These are phyloP conservation scores for Massarina eburnea DNA, from an alignment of 2,329 filamentous ascomycete genomes.

Conservation along the genomic window DNA sequence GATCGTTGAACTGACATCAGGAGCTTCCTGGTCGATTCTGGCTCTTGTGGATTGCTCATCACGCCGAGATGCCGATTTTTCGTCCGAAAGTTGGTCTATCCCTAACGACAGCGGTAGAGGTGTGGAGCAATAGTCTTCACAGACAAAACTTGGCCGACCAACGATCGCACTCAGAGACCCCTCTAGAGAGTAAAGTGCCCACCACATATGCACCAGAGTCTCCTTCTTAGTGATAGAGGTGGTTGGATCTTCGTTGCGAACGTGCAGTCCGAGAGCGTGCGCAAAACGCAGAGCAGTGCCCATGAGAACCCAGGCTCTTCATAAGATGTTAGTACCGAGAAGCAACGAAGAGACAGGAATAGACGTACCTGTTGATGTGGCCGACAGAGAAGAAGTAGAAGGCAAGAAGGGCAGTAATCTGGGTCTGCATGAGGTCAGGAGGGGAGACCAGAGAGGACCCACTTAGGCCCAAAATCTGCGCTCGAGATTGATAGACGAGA, in stretches of 20 bases:
- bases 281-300: slow-evolving; percentile 43
- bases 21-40: neutral
- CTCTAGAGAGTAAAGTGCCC: slow-evolving; percentile 26
- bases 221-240: slow-evolving; percentile 31
- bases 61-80: neutral
- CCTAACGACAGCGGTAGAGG: slow-evolving; percentile 5
- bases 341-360: neutral
- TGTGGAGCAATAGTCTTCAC: slow-evolving; percentile 34
- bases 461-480: neutral
- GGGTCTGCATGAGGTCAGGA: neutral
- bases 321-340: neutral
- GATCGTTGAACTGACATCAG: neutral
- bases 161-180: slow-evolving; percentile 41
- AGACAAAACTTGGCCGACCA: slow-evolving; percentile 41
- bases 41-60: neutral
- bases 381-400: slow-evolving; percentile 31
- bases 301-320: slow-evolving; percentile 37
- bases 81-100: neutral
- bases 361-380: slow-evolving; percentile 20
- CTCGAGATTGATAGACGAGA: slow-evolving; percentile 19
- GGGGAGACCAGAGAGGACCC: neutral
- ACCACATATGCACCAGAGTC: slow-evolving; percentile 40
- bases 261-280: slow-evolving; percentile 41
- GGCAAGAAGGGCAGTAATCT: slow-evolving; percentile 21
- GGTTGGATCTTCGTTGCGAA: slow-evolving; percentile 38